phyloP scores from a whole-genome alignment of 129 eudicot genomes.

The Deinandra increscens region DNA sequence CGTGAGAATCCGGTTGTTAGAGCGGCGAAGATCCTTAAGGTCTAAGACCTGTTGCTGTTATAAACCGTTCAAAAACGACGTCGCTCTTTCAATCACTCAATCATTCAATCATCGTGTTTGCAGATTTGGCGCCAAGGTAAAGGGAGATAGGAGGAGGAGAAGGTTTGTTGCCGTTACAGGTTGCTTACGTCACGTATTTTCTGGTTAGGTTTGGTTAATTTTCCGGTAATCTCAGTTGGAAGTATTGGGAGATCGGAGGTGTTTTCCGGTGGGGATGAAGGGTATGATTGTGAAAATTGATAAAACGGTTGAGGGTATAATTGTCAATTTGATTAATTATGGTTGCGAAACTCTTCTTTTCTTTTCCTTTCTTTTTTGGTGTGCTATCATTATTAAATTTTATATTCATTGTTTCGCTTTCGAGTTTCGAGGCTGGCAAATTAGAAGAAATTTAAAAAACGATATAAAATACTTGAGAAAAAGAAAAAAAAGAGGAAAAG shows the following conservation, averaged over 20 bases:
- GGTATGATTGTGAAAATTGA: conserved; percentile 41
- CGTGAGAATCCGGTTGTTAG: conserved; percentile 81
- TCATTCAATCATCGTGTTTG: conserved; percentile 19
- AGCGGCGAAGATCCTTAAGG: conserved; percentile 76
- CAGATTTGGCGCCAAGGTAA: conserved; percentile 33
- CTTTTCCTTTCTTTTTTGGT: conserved; percentile 30
- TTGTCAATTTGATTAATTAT: conserved; percentile 54
- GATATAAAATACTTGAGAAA: conserved; percentile 2
- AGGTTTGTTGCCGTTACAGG: conserved; percentile 16
- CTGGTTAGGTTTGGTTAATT: conserved; percentile 27
- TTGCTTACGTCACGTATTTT: conserved; percentile 37
- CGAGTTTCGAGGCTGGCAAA: conserved; percentile 26
- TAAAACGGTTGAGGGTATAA: conserved; percentile 48
- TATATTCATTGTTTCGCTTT: conserved; percentile 24
- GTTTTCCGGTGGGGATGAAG: conserved; percentile 28
- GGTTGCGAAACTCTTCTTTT: conserved; percentile 33
- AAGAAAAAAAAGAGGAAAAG: conserved; percentile 25
- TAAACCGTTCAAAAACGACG: conserved; percentile 11
- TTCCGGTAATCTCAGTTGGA: conserved; percentile 23
- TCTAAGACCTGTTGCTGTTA: conserved; percentile 26
- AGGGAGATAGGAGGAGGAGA: conserved; percentile 11
- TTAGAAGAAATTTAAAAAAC: conserved; percentile 3
- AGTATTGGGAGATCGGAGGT: conserved; percentile 25
- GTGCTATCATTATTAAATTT: conserved; percentile 21
- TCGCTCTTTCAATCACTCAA: conserved; percentile 29